A percentile compares a stretch with the other conserved stretches of the same genome.
These are phyloP conservation scores for Arthroderma uncinatum DNA, from an alignment of 2,329 filamentous ascomycete genomes.

Conservation along the genomic window DNA sequence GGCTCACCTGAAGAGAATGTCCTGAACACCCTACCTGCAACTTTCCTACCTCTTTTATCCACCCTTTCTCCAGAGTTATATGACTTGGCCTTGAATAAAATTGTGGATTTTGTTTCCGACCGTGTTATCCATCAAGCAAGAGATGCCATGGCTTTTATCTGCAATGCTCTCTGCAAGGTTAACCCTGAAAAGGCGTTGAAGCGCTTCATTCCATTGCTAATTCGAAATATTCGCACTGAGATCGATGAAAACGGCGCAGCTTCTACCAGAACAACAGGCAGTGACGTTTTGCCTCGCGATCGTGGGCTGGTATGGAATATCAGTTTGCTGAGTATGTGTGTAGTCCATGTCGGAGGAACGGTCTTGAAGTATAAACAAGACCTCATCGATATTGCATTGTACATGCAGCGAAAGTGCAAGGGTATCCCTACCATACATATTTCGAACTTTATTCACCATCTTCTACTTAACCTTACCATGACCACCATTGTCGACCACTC, in stretches of 20 bases:
- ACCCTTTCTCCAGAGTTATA: slow-evolving; percentile 88
- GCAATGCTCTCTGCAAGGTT: slow-evolving; percentile 91
- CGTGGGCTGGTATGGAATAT: slow-evolving; percentile 92
- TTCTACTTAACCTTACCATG: slow-evolving; percentile 85
- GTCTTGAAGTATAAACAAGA: slow-evolving; percentile 82
- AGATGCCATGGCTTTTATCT: slow-evolving; percentile 97
- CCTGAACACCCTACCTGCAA: slow-evolving; percentile 86
- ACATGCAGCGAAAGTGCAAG: slow-evolving; percentile 93
- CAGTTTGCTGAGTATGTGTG: slow-evolving; percentile 94
- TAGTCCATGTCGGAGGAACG: slow-evolving; percentile 86
- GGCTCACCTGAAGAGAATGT: slow-evolving; percentile 94
- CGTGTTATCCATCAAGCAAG: slow-evolving; percentile 95
- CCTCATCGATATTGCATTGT: slow-evolving; percentile 79
- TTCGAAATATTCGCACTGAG: slow-evolving; percentile 85
- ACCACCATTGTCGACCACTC: slow-evolving; percentile 87
- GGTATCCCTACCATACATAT: slow-evolving; percentile 91
- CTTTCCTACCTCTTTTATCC: slow-evolving; percentile 79
- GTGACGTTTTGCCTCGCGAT: slow-evolving; percentile 85
- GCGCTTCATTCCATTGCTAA: slow-evolving; percentile 78
- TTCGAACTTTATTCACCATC: slow-evolving; percentile 94
- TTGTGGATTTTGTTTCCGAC: slow-evolving; percentile 79
- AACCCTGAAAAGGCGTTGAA: slow-evolving; percentile 88
- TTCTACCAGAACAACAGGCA: slow-evolving; percentile 84
- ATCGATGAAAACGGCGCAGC: slow-evolving; percentile 95
- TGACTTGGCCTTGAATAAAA: slow-evolving; percentile 81